Evolutionary conservation across 1,284 basidiomycete species (phyloP), one percentile per base, ranked within the genome.

Genomic region (Heterobasidion occidentale): DNA sequence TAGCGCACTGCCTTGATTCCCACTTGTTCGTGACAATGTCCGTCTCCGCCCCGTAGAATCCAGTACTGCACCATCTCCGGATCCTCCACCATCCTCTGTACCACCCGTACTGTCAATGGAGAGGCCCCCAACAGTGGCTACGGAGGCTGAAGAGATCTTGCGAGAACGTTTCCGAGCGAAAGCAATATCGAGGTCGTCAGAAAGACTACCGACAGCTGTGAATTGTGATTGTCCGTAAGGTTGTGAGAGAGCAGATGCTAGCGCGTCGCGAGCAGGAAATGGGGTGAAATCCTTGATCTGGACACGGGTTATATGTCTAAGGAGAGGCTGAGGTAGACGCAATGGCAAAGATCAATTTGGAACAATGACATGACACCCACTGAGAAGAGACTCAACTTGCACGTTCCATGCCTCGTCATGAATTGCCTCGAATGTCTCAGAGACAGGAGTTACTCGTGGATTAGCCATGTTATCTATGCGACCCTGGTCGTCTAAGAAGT

Each of bases 281-380:
- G 88, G 88, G 11, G 90, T 89, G 46, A 93, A 74, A 65, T 93
- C 92, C 59, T 84, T 81, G 60, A 93, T 75, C 71, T 90, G 84
- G 57, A 93, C 75, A 42, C 81, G 77, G 50, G 79, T 77, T 53
- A 93, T 77, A 71, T 92, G 89, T 61, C 89, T 81, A 59, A 90
- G 74, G 45, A 86, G 84, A 63, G 81, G 82, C 81, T 91, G 68
- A 15, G 38, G n/a, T 11, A 42, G 38, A 12, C 3, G 38, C n/a
- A n/a, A 42, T 11, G n/a, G 38, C 38, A 12, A 42, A 12, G 38
- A 42, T 34, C 35, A 20, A 56, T 57, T n/a, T 36, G 50, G 36
- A 27, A 27, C 27, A 27, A 27, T 4, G 27, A 27, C 27, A 27
- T 27, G 27, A 27, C 6, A 27, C 27, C 27, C 7, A 2, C 27